Percentiles rank a stretch among this genome's conserved stretches.
These are phyloP conservation scores for Verticillium klebahnii DNA, from an alignment of 2,329 filamentous ascomycete species.

Conservation along the genomic window DNA sequence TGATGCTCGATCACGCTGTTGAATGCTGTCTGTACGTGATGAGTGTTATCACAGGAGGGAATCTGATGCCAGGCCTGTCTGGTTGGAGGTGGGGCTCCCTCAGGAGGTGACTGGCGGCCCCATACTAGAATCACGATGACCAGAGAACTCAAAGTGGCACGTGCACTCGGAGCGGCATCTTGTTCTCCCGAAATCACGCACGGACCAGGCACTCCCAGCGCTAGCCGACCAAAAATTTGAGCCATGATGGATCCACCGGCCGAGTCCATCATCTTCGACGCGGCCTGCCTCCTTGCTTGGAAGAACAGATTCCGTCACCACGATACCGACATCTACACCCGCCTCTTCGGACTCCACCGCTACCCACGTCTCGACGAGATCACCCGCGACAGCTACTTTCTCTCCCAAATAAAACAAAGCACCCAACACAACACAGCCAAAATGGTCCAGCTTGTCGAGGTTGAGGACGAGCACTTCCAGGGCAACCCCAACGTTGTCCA, in stretches of 20 bases:
- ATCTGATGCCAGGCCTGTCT: too few relatives aligned
- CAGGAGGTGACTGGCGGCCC: too few relatives aligned
- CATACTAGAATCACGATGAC: too few relatives aligned
- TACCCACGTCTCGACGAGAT: neutral
- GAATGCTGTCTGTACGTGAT: too few relatives aligned
- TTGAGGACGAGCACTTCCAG: constrained; percentile 93
- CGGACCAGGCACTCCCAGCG: neutral
- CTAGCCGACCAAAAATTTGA: constrained; percentile 1
- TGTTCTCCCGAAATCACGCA: neutral
- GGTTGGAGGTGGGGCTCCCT: too few relatives aligned
- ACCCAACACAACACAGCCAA: constrained; percentile 25
- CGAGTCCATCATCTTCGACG: neutral
- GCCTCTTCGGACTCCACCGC: neutral
- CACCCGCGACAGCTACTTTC: neutral
- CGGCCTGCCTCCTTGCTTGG: constrained; percentile 1
- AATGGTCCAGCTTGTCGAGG: constrained; percentile 97
- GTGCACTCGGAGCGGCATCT: neutral
- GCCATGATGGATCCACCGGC: constrained; percentile 1
- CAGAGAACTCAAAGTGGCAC: neutral
- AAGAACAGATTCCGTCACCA: neutral
- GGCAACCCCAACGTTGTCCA: constrained; percentile 63
- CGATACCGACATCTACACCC: neutral
- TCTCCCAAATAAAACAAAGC: neutral
- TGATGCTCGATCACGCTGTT: too few relatives aligned
- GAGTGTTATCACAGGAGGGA: too few relatives aligned